Evolutionary conservation across 2,329 filamentous ascomycete species (phyloP).

Genomic region (Verruconis gallopava): DNA sequence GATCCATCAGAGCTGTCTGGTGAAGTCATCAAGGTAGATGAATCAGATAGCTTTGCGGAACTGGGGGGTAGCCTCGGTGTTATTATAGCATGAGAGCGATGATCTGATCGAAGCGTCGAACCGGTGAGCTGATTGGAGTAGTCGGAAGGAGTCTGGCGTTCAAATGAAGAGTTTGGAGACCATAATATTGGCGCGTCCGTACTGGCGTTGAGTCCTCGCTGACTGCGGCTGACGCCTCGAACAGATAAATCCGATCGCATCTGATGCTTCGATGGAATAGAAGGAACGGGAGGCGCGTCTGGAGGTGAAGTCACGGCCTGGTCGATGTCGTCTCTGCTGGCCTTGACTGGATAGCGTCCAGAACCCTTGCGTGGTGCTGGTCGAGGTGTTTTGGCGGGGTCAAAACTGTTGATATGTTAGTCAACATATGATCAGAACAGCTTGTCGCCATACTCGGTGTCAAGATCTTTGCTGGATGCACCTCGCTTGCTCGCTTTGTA

Average conservation of each 20-base stretch:
- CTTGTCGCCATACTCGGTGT: not conserved
- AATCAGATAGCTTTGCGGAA: not conserved
- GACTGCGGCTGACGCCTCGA: not conserved
- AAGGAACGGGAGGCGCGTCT: conserved; percentile 37
- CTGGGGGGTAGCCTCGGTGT: not conserved
- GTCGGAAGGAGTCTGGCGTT: not conserved
- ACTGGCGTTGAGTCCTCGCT: not conserved
- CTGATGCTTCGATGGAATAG: conserved; percentile 5
- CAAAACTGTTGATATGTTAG: conserved; percentile 1
- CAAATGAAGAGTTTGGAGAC: not conserved
- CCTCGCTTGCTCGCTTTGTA: conserved; percentile 21
- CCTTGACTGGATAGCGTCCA: conserved; percentile 51
- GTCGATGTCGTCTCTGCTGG: conserved; percentile 42
- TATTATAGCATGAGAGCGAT: not conserved
- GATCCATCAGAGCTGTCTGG: not conserved
- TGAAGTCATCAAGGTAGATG: not conserved
- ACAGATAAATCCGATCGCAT: not conserved
- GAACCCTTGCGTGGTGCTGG: conserved; percentile 35
- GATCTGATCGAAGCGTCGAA: not conserved
- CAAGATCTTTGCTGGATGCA: conserved; percentile 1
- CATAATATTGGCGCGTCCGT: not conserved
- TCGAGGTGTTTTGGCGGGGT: conserved; percentile 60
- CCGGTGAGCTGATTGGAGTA: not conserved
- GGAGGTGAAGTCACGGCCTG: conserved; percentile 5
- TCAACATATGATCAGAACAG: not conserved